phyloP scores from a whole-genome alignment of 257 asterid genomes.

The Nicotiana tabacum region DNA sequence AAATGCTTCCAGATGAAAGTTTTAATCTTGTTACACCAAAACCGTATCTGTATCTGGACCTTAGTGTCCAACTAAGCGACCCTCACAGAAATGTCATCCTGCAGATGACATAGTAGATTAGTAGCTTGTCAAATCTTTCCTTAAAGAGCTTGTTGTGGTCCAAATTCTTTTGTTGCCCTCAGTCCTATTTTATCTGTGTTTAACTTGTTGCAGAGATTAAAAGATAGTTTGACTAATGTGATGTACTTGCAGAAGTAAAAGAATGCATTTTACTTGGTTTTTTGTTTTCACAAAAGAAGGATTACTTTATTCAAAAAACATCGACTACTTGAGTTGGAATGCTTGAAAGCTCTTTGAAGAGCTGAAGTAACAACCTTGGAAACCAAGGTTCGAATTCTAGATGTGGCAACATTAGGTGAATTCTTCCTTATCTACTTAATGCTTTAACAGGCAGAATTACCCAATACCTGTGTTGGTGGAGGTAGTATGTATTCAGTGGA shows the following conservation, averaged over 20 bases:
- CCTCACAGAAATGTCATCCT: not conserved
- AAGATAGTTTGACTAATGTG: not conserved
- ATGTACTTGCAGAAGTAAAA: not conserved
- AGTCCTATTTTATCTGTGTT: not conserved
- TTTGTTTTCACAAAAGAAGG: not conserved
- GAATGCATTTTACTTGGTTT: not conserved
- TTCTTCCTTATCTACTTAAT: not conserved
- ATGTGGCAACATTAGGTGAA: not conserved
- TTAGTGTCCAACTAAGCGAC: not conserved
- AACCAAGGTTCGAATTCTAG: not conserved
- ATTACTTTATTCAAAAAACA: not conserved
- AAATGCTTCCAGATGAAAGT: slow-evolving; percentile 5
- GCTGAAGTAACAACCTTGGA: not conserved
- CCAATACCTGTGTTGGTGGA: not conserved
- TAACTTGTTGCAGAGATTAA: not conserved
- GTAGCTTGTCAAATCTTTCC: not conserved
- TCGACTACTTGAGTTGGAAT: not conserved
- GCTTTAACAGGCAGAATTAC: not conserved
- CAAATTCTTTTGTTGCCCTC: not conserved
- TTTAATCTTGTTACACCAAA: not conserved
- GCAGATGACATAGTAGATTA: not conserved
- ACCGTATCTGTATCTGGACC: not conserved
- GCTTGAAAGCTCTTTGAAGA: not conserved
- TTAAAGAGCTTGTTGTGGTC: not conserved
- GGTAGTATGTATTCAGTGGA: not conserved